Base-by-base conservation (phyloP, 768 basidiomycete genomes). In the Tulasnella sp. region DNA sequence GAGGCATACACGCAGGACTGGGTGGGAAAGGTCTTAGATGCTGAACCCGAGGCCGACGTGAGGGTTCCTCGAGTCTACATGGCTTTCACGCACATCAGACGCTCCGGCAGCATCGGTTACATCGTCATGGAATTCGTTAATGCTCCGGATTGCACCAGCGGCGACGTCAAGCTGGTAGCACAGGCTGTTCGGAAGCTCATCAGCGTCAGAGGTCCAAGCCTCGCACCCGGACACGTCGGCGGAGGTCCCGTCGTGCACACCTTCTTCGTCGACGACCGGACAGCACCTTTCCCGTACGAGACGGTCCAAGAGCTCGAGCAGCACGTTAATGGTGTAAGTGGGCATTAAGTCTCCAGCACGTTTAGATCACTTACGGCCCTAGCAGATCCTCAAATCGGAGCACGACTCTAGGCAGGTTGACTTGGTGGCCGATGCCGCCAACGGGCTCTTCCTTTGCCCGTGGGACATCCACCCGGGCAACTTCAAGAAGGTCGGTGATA, bases 361-460 rank as follows among this genome's bases (percentile, higher is more conserved):
- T 7, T 10, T 61, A 3, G n/a, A 61, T 48, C 20, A 29, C 57
- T 61, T 61, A 61, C n/a, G 57, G 57, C 57, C 57, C n/a, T 13
- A 26, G 57, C n/a, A 61, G 57, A 61, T 61, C 57, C 57, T 61
- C 57, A 46, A 32, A 39, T 15, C n/a, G 0, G 44, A 57, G n/a
- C 39, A n/a, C 0, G 75, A 77, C n/a, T 29, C 32, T 40, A 70
- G 35, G 44, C 71, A 37, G 35, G 71, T 72, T 29, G 35, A 39
- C 44, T 20, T 72, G 23, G 71, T 72, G 18, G 35, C 37, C 37
- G 71, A 72, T 16, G 18, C 40, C 29, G 35, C 6, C 35, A 46
- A 77, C 20, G 61, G 75, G 73, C 75, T 77, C 5, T 35, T 39
- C 11, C 75, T 77, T 77, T 77, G 75, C 61, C 55, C 61, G 3